phyloP scores from a whole-genome alignment of 306 rosid species.

The Begonia peltatifolia region DNA sequence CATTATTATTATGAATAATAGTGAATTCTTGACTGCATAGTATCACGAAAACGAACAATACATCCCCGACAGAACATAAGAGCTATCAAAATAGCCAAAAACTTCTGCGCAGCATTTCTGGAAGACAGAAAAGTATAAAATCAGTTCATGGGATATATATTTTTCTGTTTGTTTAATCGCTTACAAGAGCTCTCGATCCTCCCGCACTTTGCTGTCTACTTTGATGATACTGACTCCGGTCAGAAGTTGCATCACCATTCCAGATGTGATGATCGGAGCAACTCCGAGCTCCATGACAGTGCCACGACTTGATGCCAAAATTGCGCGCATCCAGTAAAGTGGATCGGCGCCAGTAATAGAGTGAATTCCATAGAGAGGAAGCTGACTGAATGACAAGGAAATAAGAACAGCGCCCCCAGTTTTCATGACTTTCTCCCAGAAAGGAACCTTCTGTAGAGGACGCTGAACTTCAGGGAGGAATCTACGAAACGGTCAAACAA shows the following conservation, averaged over 20 bases:
- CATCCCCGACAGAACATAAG: constrained; percentile 94
- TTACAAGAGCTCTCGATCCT: constrained; percentile 84
- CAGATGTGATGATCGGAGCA: constrained; percentile 86
- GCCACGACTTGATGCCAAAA: constrained; percentile 86
- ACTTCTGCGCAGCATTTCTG: constrained; percentile 84
- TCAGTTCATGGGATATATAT: no score
- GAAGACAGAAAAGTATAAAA: neutral
- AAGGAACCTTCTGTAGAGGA: constrained; percentile 74
- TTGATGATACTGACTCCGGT: constrained; percentile 74
- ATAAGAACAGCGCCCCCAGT: constrained; percentile 72
- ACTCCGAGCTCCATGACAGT: constrained; percentile 95
- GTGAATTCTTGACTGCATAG: no score
- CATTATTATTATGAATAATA: no score
- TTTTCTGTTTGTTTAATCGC: constrained; percentile 4
- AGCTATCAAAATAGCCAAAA: constrained; percentile 84
- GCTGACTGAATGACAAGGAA: constrained; percentile 84
- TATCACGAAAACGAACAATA: no score
- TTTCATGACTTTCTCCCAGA: constrained; percentile 83
- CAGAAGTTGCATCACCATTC: constrained; percentile 80
- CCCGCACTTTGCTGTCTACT: constrained; percentile 88
- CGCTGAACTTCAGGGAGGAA: constrained; percentile 90
- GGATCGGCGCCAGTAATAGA: constrained; percentile 95
- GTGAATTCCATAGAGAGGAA: constrained; percentile 91
- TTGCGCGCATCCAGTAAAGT: constrained; percentile 91
- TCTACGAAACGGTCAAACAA: constrained; percentile 78